phyloP scores from a whole-genome alignment of 2,329 filamentous ascomycete genomes.

The Rhexocercosporidium sp. region DNA sequence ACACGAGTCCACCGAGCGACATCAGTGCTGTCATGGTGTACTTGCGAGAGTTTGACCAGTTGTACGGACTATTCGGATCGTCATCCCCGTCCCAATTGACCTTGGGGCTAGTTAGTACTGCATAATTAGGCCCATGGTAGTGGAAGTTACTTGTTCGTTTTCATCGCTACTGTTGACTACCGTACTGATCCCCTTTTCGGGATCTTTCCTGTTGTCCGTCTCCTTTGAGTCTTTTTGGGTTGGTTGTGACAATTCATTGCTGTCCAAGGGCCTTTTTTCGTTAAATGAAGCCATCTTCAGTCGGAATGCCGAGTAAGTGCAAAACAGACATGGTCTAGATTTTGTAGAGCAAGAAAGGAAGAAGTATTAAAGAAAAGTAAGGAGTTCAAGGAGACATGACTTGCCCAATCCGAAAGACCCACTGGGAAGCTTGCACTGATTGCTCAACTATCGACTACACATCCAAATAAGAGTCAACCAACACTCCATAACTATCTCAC shows the following conservation, averaged over 20 bases:
- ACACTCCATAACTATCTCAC: too few relatives aligned
- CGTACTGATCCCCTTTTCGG: background rate
- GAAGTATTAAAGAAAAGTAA: background rate
- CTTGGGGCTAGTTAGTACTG: background rate
- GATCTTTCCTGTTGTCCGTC: background rate
- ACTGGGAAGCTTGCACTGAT: background rate
- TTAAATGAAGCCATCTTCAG: background rate
- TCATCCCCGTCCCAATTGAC: constrained; percentile 21
- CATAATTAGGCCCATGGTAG: background rate
- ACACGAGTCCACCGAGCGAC: constrained; percentile 53
- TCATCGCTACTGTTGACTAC: background rate
- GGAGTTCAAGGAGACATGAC: background rate
- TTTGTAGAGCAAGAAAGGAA: background rate
- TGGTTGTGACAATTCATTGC: background rate
- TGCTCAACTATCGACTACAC: background rate
- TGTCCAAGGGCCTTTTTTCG: background rate
- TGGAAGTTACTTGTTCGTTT: background rate
- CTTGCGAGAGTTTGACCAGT: constrained; percentile 40
- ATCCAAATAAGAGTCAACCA: background rate
- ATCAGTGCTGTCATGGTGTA: constrained; percentile 53
- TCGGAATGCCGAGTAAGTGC: too few relatives aligned
- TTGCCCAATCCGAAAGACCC: background rate
- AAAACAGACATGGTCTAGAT: too few relatives aligned
- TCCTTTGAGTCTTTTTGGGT: background rate
- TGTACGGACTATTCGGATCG: constrained; percentile 23